Evolutionary conservation across 495 filamentous ascomycete species (phyloP), one percentile per base, ranked within the genome.

Genomic region (Pyrenula aspistea): DNA sequence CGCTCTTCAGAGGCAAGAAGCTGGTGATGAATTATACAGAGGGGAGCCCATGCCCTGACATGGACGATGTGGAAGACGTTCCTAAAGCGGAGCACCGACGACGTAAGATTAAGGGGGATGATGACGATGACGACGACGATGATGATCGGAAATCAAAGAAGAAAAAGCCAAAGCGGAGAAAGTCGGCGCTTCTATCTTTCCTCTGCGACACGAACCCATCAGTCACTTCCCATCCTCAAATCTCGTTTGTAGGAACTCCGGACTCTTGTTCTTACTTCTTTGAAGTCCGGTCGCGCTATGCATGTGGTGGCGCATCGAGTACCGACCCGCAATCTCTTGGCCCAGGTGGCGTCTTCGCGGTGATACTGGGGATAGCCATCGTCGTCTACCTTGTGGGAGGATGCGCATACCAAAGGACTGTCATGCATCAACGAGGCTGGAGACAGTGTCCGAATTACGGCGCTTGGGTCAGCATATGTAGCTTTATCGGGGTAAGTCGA

Each of bases 181-280:
- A 96, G 66, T 93, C 87, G 1, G 87, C 90, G 10, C 81, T 91
- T 55, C 90, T 99, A 74, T 92, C 88, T 25, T 88, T 97, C 70
- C 86, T 91, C 64, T 97, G 94, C 72, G 92, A 96, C 62, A 82
- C 81, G 53, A 89, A 95, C 57, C 73, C 77, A 20, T 65, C 74
- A 10, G 68, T 75, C 1, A 67, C 72, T 3, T 77, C 83, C 10
- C 80, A 82, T 23, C 79, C 85, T 15, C 80, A 83, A 12, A 66
- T 83, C 2, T 86, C 88, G 2, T 99, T 95, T 67, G 83, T 97
- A 53, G 89, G 87, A 56, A 80, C 86, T 21, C 84, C 85, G 69
- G 89, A 96, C 63, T 82, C 89, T 53, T 99, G 94, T 74, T 80
- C 88, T n/a, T 99, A 96, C 71, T 87, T 94, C 68, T 99, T 99